A percentile compares a stretch with the other conserved stretches of the same genome.
Conservation (phyloP, 805 yeast genomes). For the Candida railenensis region DNA sequence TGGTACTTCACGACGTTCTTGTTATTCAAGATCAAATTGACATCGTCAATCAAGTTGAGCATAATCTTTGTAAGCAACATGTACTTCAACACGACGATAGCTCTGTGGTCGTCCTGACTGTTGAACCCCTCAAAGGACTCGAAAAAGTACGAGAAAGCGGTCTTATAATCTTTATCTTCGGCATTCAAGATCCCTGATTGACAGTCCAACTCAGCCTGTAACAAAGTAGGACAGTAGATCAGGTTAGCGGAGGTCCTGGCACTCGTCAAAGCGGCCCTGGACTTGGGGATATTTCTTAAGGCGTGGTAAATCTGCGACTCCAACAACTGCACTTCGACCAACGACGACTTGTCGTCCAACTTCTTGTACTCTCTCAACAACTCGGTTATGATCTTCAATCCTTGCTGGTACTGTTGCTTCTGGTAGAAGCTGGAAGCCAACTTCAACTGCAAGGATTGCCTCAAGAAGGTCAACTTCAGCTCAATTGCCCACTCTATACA, state of each 20-base stretch:
- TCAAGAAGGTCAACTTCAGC: slow-evolving; percentile 82
- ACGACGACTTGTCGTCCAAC: slow-evolving; percentile 90
- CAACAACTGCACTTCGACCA: slow-evolving; percentile 91
- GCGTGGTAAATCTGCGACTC: slow-evolving; percentile 91
- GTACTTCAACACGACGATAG: slow-evolving; percentile 82
- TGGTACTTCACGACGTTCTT: slow-evolving; percentile 69
- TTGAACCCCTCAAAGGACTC: slow-evolving; percentile 93
- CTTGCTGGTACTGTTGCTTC: slow-evolving; percentile 62
- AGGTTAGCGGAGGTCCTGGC: slow-evolving; percentile 98
- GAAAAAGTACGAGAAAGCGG: slow-evolving; percentile 92
- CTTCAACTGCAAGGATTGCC: slow-evolving; percentile 85
- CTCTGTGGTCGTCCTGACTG: slow-evolving; percentile 57
- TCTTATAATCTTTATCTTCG: slow-evolving; percentile 94
- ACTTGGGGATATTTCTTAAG: slow-evolving; percentile 83
- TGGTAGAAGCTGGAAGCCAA: slow-evolving; percentile 73
- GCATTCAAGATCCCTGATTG: slow-evolving; percentile 96
- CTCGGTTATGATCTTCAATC: slow-evolving; percentile 68
- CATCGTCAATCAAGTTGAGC: slow-evolving; percentile 85
- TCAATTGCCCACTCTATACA: slow-evolving; percentile 84
- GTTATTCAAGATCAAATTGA: slow-evolving; percentile 71
- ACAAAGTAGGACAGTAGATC: slow-evolving; percentile 88
- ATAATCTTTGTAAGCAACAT: slow-evolving; percentile 91
- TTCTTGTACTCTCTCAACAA: slow-evolving; percentile 85
- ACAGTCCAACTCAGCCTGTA: slow-evolving; percentile 92
- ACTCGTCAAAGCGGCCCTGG: slow-evolving; percentile 88